These are phyloP conservation scores for Collybia mongolica DNA, from an alignment of 768 basidiomycete species.

Conservation along the genomic window DNA sequence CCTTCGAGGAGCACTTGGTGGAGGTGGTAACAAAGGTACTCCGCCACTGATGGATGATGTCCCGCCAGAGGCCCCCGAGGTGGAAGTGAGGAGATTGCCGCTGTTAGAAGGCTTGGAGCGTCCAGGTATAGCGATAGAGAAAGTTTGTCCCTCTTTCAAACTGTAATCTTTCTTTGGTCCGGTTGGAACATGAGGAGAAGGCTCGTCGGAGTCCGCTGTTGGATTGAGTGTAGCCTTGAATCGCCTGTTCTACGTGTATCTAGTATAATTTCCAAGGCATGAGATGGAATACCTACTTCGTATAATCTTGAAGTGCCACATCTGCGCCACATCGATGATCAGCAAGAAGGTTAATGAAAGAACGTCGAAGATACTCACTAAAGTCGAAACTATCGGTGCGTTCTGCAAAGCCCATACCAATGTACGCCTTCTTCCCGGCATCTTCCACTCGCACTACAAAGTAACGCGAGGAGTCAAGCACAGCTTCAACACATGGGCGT, in stretches of 20 bases:
- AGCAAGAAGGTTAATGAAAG: background rate
- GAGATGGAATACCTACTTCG: constrained; percentile 49
- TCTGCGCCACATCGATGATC: constrained; percentile 39
- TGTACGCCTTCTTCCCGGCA: constrained; percentile 82
- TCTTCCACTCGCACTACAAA: constrained; percentile 94
- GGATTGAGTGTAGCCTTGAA: constrained; percentile 64
- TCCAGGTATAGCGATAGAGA: constrained; percentile 90
- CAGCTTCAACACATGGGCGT: constrained; percentile 89
- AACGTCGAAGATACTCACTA: constrained; percentile 51
- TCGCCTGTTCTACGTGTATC: constrained; percentile 39
- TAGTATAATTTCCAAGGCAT: constrained; percentile 9
- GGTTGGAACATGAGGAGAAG: constrained; percentile 68
- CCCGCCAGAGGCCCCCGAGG: constrained; percentile 19
- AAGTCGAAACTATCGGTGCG: constrained; percentile 90
- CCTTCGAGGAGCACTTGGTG: constrained; percentile 62
- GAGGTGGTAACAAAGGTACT: constrained; percentile 81
- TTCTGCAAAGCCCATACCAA: constrained; percentile 91
- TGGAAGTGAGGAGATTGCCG: constrained; percentile 38
- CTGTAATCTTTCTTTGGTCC: constrained; percentile 94
- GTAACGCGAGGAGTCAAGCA: constrained; percentile 92
- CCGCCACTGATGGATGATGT: constrained; percentile 30
- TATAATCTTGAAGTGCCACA: constrained; percentile 84
- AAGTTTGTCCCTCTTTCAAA: constrained; percentile 93
- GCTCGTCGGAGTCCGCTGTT: constrained; percentile 34
- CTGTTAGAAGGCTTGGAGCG: constrained; percentile 42